Base-by-base conservation (phyloP, 2,329 filamentous ascomycete genomes). In the Geoglossum cookeanum region DNA sequence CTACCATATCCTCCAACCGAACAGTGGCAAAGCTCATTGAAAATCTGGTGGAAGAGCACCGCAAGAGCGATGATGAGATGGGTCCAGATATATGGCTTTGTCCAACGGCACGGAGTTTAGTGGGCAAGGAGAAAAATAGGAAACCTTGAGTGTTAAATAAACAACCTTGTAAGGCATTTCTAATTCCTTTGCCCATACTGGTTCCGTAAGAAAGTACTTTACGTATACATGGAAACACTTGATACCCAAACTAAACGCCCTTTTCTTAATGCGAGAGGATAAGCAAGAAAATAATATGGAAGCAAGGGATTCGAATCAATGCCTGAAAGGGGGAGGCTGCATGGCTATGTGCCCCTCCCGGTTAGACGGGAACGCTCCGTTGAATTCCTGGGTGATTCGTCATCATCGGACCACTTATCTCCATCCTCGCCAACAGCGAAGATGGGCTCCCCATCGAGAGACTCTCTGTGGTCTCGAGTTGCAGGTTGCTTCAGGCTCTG, bases 371-470 rank as follows among this genome's bases (percentile, higher is more conserved):
- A 68, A 58, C 69, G 69, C 62, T 78, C 72, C 54, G 69, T 78
- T 17, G 76, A 77, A 61, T 70, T 73, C 49, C 69, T 70, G 57
- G 66, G 71, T 35, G 67, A 72, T 58, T 82, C 80, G 61, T 84
- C 85, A 58, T 87, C 84, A 58, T 87, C 86, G 15, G 84, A 88
- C 75, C 89, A 91, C 66, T 84, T 87, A 66, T 92, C 88, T 0
- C 74, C 63, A 11, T 66, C 79, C 57, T 81, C 80, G 9, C 89
- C 91, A 9, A 97, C 87, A 0, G 91, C 91, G 65, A 97, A 97
- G 60, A 97, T 94, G 0, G 90, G 95, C 71, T 97, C 92, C 9
- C 89, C 89, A 61, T 97, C 90, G 37, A 86, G 71, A 55, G 80
- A 83, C 60, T 83, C 74, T 63, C 79, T 68, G 59, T 78, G 74